These are phyloP conservation scores for Cercophora newfieldiana DNA, from an alignment of 495 filamentous ascomycete genomes.

Conservation along the genomic window DNA sequence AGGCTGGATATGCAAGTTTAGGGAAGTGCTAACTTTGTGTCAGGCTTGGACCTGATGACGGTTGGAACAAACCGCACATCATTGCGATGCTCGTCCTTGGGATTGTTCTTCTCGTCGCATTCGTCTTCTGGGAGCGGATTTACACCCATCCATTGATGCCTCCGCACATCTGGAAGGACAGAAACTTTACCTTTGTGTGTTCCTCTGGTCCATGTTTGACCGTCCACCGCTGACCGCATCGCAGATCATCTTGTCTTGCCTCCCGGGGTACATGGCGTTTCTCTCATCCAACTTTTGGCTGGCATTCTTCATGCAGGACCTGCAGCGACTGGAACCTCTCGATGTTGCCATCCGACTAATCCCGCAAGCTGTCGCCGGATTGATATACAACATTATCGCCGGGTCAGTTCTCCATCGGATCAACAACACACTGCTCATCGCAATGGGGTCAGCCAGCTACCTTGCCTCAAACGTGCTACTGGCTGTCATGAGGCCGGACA, in stretches of 20 bases:
- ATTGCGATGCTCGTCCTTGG: slow-evolving; percentile 62
- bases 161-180: slow-evolving; percentile 54
- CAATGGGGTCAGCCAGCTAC: slow-evolving; percentile 47
- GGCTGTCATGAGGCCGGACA: slow-evolving; percentile 37
- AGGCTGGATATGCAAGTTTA: not conserved
- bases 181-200: slow-evolving; percentile 53
- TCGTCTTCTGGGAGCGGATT: slow-evolving; percentile 61
- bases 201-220: not conserved
- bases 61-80: slow-evolving; percentile 63
- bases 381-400: slow-evolving; percentile 51
- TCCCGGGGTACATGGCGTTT: slow-evolving; percentile 56
- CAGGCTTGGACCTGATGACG: slow-evolving; percentile 48
- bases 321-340: slow-evolving; percentile 48
- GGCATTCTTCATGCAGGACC: slow-evolving; percentile 57
- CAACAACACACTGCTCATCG: slow-evolving; percentile 51
- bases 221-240: slow-evolving; percentile 20
- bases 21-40: slow-evolving; percentile 16
- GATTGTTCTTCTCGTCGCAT: slow-evolving; percentile 53
- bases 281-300: slow-evolving; percentile 53
- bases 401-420: slow-evolving; percentile 51
- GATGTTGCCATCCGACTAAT: slow-evolving; percentile 57
- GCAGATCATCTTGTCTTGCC: slow-evolving; percentile 51
- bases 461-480: slow-evolving; percentile 48
- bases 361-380: slow-evolving; percentile 54
- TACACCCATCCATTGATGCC: slow-evolving; percentile 55